These are phyloP conservation scores for Eucalyptus regnans DNA, from an alignment of 345 rosid genomes.

Conservation along the genomic window DNA sequence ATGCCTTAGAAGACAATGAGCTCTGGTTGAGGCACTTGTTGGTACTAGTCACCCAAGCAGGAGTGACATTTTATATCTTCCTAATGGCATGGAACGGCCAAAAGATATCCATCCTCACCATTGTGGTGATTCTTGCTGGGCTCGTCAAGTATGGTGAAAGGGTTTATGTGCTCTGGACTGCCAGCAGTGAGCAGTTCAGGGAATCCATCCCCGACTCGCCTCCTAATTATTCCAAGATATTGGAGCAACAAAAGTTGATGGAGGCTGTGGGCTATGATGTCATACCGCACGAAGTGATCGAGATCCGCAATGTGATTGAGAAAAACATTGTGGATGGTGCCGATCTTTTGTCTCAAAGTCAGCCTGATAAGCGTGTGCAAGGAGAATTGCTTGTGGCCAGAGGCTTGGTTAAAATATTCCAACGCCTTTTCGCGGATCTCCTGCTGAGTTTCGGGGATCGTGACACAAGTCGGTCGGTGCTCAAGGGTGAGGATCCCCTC, in stretches of 20 bases:
- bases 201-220: neutral
- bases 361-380: neutral
- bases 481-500: neutral
- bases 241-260: neutral
- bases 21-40: slow-evolving; percentile 15
- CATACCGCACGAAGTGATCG: neutral
- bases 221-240: neutral
- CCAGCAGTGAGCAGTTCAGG: neutral
- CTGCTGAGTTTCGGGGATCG: neutral
- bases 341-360: neutral
- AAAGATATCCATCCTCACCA: neutral
- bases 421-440: neutral
- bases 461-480: neutral
- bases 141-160: slow-evolving; percentile 14
- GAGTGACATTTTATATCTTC: slow-evolving; percentile 5
- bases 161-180: neutral
- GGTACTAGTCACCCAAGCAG: neutral
- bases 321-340: neutral
- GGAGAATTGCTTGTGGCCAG: neutral
- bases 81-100: neutral
- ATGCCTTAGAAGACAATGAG: neutral
- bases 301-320: neutral
- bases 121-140: neutral
- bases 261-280: neutral
- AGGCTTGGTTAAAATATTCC: neutral